Percentiles rank a stretch among this genome's conserved stretches.
Conservation (phyloP, 495 filamentous ascomycete species). For the Penicillium dipodomyicola region DNA sequence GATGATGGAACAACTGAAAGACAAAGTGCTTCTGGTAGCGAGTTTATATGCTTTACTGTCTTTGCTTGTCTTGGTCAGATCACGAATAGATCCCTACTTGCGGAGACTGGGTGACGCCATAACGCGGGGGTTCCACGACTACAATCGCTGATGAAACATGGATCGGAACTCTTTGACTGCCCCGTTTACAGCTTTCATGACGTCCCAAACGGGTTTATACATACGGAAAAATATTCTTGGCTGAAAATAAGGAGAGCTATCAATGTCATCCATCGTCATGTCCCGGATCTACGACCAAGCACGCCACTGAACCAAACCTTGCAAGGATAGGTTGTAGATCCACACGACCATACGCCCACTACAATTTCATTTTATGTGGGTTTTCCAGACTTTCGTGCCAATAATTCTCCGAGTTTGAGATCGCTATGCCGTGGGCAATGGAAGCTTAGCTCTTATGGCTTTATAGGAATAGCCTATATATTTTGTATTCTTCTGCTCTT, state of each 20-base stretch:
- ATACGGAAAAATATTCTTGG: conserved; percentile 3
- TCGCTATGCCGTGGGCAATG: neutral
- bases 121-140: conserved; percentile 10
- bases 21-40: neutral
- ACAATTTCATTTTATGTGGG: neutral
- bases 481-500: neutral
- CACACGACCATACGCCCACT: too few relatives aligned
- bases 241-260: conserved; percentile 2
- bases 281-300: conserved; percentile 7
- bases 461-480: neutral
- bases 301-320: conserved; percentile 16
- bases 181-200: conserved; percentile 19
- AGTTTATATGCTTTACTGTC: conserved; percentile 1
- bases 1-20: neutral
- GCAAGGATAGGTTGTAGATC: neutral
- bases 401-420: neutral
- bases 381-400: neutral
- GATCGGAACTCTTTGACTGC: neutral
- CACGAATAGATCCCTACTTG: neutral
- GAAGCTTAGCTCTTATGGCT: neutral
- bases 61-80: neutral
- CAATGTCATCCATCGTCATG: conserved; percentile 25
- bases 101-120: conserved; percentile 23
- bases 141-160: conserved; percentile 4
- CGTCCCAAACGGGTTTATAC: conserved; percentile 14